Evolutionary conservation across 768 basidiomycete genomes (phyloP), one percentile per base, ranked within the genome.

Genomic region (Lactarius evosmus): DNA sequence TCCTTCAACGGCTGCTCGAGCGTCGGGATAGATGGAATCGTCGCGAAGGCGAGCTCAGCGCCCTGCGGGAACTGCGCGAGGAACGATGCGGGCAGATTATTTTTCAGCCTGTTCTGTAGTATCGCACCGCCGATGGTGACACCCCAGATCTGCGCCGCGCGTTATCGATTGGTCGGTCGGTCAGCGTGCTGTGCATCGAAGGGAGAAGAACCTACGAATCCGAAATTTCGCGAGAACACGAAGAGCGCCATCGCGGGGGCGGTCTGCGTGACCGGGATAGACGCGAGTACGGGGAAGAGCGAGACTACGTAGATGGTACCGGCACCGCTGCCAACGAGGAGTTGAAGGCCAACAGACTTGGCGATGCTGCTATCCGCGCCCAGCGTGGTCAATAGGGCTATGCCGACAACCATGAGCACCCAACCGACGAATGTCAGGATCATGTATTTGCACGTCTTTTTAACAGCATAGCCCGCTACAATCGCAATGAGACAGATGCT

Each of bases 341-440:
- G 6, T 4, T 52, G 29, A 19, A 52, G 12, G 2, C 29, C 51
- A 17, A 52, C 29, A 32, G 51, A 29, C 5, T 25, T 27, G 1
- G 27, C 51, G 9, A 52, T 32, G 17, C 12, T 29, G 30, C 27
- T 52, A 25, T 52, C 51, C 5, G 25, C 29, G 29, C 51, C 29
- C 29, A 52, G 16, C 14, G 51, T 52, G 16, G 29, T 52, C 12
- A 52, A 9, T 1, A 32, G 30, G 5, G 75, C 75, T n/a, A 76
- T 70, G 5, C 78, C 76, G 36, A 77, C 22, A 30, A 77, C 59
- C 9, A 72, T 67, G 16, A 78, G 59, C 1, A 60, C 63, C 79
- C 80, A 82, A 4, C 72, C 78, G 5, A 70, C 6, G 58, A 71
- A 72, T 57, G 77, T 77, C 60, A 74, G 76, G 0, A 74, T 74